Evolutionary conservation across 805 yeast genomes (phyloP), one percentile per base, ranked within the genome.

Genomic region (Ogataea salicorniae): DNA sequence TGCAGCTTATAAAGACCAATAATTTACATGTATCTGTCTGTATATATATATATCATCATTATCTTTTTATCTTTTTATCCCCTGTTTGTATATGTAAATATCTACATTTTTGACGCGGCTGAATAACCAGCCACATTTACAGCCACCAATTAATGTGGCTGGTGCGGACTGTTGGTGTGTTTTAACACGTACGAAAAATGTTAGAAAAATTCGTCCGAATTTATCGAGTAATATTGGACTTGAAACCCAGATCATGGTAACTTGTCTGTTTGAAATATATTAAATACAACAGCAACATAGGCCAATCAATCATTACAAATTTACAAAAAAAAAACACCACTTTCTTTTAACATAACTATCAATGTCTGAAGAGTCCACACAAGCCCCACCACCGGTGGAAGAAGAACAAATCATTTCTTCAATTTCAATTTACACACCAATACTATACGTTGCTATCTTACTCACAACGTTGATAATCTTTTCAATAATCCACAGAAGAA

Each of bases 371-470:
- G 55, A 54, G 35, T 33, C 50, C 11, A n/a, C 42, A 22, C 26
- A 34, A 22, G 9, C 46, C 7, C 42, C 48, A 5, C 49, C 51
- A 11, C 50, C 50, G 11, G 50, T 46, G 16, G 37, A 22, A 34
- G 41, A 37, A 33, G 49, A 45, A 14, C 69, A 60, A 49, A 63
- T 57, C 37, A 58, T 51, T 39, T 64, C 69, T 41, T 69, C 69
- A 46, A 72, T 82, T 47, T 79, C 87, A 5, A 74, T 83, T 26
- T 74, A 72, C 59, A 86, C 94, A 6, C 96, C 97, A 18, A 61
- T 91, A 44, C 67, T 86, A 37, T 91, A 91, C 63, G 82, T 88
- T 47, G 81, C 77, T 4, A 77, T 89, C 31, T 66, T 91, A 52
- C 62, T 88, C 39, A 61, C 85, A 3, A 80, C 91, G 2, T 73